Evolutionary conservation across 306 rosid species (phyloP), one percentile per base, ranked within the genome.

Genomic region (Heteromeles arbutifolia): DNA sequence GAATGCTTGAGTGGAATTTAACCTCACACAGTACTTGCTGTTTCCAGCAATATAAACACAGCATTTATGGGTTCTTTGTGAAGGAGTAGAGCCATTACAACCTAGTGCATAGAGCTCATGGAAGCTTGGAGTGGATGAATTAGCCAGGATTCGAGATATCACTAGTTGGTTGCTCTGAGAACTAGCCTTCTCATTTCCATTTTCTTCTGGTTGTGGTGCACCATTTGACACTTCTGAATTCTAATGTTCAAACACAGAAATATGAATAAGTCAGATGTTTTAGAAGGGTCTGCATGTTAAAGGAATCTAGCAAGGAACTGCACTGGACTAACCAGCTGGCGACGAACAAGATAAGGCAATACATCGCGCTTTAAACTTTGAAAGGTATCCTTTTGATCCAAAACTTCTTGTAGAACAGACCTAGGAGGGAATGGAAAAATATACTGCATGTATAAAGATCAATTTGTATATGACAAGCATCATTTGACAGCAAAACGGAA

Each of bases 301-400:
- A 76, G 65, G 65, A 83, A 64, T 57, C 70, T 73, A 70, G 76
- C 61, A 78, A 59, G 79, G 54, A 79, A 71, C 81, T 68, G 73
- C 81, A 68, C 72, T 72, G 70, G 79, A 92, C 99, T 89, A 78
- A 92, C 98, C 97, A 96, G 84, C 83, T 96, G 99, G 77, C 90
- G 84, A 74, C 94, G 92, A 83, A 96, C 98, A 79, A 96, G 98
- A 83, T 92, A 92, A 74, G 99, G 99, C 84, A 96, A 77, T 13
- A 96, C 96, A 65, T 96, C 99, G 78, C 74, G 90, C 87, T 82
- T 92, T 82, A 96, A 79, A 85, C 99, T 96, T 54, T 86, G 89
- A 87, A 90, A 92, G 37, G 80, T 81, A 72, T 77, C 84, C 76
- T 88, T 92, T 72, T 87, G 92, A 70, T 86, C 90, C 67, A 96